Evolutionary conservation across 1,284 basidiomycete genomes (phyloP), one percentile per base, ranked within the genome.

Genomic region (Polyporus tsugae): DNA sequence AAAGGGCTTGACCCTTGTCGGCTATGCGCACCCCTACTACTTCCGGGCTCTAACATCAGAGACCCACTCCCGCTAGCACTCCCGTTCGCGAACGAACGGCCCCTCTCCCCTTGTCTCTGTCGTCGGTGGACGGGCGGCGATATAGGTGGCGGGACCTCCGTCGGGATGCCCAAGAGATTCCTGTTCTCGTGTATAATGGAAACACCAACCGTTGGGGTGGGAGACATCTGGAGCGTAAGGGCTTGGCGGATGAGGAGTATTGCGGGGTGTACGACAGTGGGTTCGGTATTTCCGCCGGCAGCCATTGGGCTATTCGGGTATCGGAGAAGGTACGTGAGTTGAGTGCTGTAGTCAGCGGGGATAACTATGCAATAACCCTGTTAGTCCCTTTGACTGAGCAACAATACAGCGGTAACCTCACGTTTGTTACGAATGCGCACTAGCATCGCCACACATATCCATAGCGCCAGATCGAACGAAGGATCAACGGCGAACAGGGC

Each of bases 371-470:
- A 62, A 29, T 46, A 1, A n/a, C 6, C 9, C n/a, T 36, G 55
- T 71, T 39, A 44, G 58, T 60, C 13, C 11, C n/a, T 53, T 46
- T 6, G 6, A 38, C 64, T 25, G 55, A 57, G 60, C 13, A 41
- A 36, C 7, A n/a, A n/a, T 13, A 58, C 19, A 62, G 2, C 4
- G 4, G 9, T 29, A 25, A 36, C 81, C 92, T 80, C 74, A 95
- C 95, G 80, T 76, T 92, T 86, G 76, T 95, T 96, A 55, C 96
- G 90, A 75, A 97, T 94, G 59, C 97, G 89, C 67, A 98, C 87
- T 13, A 98, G 86, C 95, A 98, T 96, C 0, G 95, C 93, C 19
- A 97, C 89, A 76, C 94, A 95, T 64, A 97, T 83, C 90, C 93
- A 96, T 64, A 91, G 89, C 1, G 91, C 88, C 39, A 97, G 81